These are phyloP conservation scores for Silene conica DNA, from an alignment of 148 eudicot genomes.

Conservation along the genomic window DNA sequence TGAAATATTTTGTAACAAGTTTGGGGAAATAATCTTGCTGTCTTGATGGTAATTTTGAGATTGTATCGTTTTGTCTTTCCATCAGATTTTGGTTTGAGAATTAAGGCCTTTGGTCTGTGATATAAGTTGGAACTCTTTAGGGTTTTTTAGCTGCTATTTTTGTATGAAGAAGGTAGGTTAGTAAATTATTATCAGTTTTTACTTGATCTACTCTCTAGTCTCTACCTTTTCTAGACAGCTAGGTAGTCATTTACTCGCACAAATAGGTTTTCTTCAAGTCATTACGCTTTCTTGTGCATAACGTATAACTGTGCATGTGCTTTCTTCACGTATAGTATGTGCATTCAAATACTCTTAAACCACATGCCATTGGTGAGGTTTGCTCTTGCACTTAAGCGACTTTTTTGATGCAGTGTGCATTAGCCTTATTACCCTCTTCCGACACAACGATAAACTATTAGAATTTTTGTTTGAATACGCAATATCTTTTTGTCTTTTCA, in stretches of 20 bases:
- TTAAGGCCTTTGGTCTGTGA: background rate
- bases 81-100: background rate
- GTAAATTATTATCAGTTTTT: background rate
- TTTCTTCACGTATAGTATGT: background rate
- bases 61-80: background rate
- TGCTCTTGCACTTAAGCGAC: background rate
- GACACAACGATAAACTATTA: background rate
- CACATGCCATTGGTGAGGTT: background rate
- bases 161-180: too few species aligned
- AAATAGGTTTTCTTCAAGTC: background rate
- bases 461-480: background rate
- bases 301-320: background rate
- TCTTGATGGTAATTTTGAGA: background rate
- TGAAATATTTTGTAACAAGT: background rate
- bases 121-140: background rate
- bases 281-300: background rate
- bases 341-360: background rate
- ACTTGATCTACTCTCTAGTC: background rate
- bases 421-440: too few species aligned
- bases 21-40: background rate
- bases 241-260: background rate
- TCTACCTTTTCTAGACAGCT: background rate
- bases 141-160: background rate
- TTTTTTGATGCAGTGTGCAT: too few species aligned
- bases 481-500: background rate